These are phyloP conservation scores for Dactylonectria macrodidyma DNA, from an alignment of 2,329 filamentous ascomycete genomes.

Conservation along the genomic window DNA sequence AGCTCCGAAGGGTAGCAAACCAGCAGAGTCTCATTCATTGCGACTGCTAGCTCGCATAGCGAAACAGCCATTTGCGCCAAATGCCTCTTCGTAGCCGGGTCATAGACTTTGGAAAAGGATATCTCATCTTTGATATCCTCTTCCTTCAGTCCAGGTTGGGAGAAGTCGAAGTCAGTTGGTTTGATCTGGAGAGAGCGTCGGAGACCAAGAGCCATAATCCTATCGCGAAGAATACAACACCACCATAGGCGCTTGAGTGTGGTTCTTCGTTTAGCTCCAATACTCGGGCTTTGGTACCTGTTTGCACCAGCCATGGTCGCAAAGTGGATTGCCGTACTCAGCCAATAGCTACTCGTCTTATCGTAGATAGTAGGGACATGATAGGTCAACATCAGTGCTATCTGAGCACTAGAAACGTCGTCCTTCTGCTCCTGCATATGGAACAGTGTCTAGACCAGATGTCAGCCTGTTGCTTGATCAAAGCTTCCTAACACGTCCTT, in stretches of 20 bases:
- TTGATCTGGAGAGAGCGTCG: conserved; percentile 64
- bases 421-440: conserved; percentile 4
- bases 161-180: conserved; percentile 58
- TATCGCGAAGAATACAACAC: conserved; percentile 67
- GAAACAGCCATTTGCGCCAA: conserved; percentile 47
- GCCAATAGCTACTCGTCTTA: conserved; percentile 23
- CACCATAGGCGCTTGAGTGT: conserved; percentile 67
- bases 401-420: conserved; percentile 21
- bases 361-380: conserved; percentile 9
- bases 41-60: conserved; percentile 24
- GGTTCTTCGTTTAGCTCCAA: not conserved
- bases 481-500: not conserved
- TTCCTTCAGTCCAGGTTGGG: conserved; percentile 50
- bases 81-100: conserved; percentile 58
- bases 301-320: conserved; percentile 14
- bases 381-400: conserved; percentile 4
- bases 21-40: conserved; percentile 17
- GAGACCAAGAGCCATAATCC: conserved; percentile 63
- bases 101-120: conserved; percentile 59
- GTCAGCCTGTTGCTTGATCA: not conserved
- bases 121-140: conserved; percentile 63
- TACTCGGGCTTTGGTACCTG: not conserved
- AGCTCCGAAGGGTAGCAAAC: not conserved
- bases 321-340: conserved; percentile 22
- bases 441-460: conserved; percentile 9